Evolutionary conservation across 1,284 basidiomycete species (phyloP), one percentile per base, ranked within the genome.

Genomic region (Moesziomyces parantarcticus): DNA sequence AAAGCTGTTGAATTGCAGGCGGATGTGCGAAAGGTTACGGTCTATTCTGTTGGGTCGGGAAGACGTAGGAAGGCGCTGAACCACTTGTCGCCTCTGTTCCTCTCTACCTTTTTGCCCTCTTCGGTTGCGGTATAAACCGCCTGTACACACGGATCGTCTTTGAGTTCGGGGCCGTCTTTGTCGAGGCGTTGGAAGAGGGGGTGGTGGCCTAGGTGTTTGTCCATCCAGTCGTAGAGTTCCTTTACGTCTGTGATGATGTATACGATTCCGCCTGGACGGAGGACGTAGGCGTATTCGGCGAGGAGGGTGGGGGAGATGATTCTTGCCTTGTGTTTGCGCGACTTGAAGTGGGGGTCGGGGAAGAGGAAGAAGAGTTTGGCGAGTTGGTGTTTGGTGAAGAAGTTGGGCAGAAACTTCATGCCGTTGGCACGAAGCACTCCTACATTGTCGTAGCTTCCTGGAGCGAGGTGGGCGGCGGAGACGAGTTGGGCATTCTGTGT

Each of bases 331-430:
- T 98, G 96, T 85, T 99, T 99, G 77, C 95, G 90, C 20, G 89
- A 88, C 85, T 99, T 99, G 88, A 99, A 99, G 85, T 99, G 97
- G 0, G 97, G 97, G 85, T 99, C 97, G 34, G 97, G 97, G 85
- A 98, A 99, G 65, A 99, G 89, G 87, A 99, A 98, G 86, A 99
- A 99, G 67, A 99, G 88, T 67, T 97, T 92, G 44, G 58, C 60
- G 7, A 83, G 63, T 81, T 97, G 96, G 65, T 90, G 90, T 82
- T 95, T 94, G 13, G 88, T 84, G 85, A 99, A 97, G 85, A 95
- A 98, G 86, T 99, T 99, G 14, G 95, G 93, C 71, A 98, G 88
- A 85, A 98, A 98, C 86, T 99, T 99, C 96, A 98, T 98, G 46
- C 93, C 91, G 85, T 99, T 99, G 11, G 93, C 94, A 51, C 96